Base-by-base conservation (phyloP, 2,329 filamentous ascomycete genomes). In the Cladosporium sp. region DNA sequence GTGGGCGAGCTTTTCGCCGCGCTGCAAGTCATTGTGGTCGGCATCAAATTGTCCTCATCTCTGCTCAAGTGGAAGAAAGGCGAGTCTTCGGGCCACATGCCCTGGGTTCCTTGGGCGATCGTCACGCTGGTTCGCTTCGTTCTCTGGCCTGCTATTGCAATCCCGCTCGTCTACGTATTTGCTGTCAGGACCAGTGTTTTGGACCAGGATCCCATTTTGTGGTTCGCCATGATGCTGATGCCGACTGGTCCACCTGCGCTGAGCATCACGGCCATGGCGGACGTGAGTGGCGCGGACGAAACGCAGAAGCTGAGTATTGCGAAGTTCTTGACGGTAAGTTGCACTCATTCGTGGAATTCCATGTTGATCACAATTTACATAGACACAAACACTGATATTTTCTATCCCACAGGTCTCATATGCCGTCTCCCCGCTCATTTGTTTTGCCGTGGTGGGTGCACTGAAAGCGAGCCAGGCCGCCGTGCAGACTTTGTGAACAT, bases 171-270 rank as follows among this genome's bases (percentile, higher is more conserved):
- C 7, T 87, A 81, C 62, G 63, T 70, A 0, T 65, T 88, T 6
- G 83, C 82, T 0, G 77, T 75, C 1, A 77, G 75, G 55, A 86
- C 84, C 0, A 61, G 64, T 0, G 37, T 83, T 2, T 65, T 89
- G 2, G 74, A 76, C 3, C 64, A 74, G 3, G 86, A 89, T 65
- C 84, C 84, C 0, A 81, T 88, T 62, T 70, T 89, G 32, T 88
- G 84, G 84, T 88, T 88, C 64, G 76, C 73, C 3, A 78, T 84
- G 78, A 84, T 84, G 81, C 65, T 84, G 25, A 83, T 83, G 78
- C 80, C 82, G 0, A 75, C 77, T 0, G 81, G 82, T 0, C 81
- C 80, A 19, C 79, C 80, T 1, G 80, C 81, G 0, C 74, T 83
- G 76, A 79, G 80, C 28, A 71, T 80, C 47, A 77, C 77, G 5